These are phyloP conservation scores for Blastobotrys muscicola DNA, from an alignment of 805 yeast genomes.

Conservation along the genomic window DNA sequence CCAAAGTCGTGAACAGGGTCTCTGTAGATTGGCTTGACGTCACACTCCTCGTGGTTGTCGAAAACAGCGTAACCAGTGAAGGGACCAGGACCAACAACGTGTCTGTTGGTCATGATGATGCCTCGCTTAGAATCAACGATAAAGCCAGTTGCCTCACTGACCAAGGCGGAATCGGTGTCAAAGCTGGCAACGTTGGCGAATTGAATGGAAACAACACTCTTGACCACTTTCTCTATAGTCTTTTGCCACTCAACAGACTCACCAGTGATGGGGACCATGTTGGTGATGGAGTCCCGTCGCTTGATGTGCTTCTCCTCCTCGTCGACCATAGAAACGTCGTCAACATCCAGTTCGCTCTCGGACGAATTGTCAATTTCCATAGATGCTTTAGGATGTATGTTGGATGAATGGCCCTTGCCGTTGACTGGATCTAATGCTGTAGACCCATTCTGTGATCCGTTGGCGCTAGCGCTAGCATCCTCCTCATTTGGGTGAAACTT, in stretches of 20 bases:
- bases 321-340: neutral
- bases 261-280: neutral
- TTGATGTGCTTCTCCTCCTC: neutral
- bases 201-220: slow-evolving; percentile 81
- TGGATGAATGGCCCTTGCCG: no score
- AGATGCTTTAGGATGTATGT: neutral
- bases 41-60: slow-evolving; percentile 90
- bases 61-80: slow-evolving; percentile 86
- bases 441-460: no score
- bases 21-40: slow-evolving; percentile 74
- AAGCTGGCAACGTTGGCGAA: slow-evolving; percentile 80
- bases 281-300: no score
- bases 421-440: no score
- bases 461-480: no score
- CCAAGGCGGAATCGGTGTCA: slow-evolving; percentile 74
- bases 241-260: slow-evolving; percentile 52
- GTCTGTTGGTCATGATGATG: slow-evolving; percentile 81
- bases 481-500: no score
- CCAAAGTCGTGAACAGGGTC: slow-evolving; percentile 97
- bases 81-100: slow-evolving; percentile 94
- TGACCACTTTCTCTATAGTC: slow-evolving; percentile 73
- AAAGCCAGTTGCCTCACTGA: slow-evolving; percentile 86
- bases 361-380: neutral
- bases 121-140: slow-evolving; percentile 80
- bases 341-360: neutral